Conservation (phyloP, 2,329 filamentous ascomycete species). For the Parasarocladium wereldwijsianum region DNA sequence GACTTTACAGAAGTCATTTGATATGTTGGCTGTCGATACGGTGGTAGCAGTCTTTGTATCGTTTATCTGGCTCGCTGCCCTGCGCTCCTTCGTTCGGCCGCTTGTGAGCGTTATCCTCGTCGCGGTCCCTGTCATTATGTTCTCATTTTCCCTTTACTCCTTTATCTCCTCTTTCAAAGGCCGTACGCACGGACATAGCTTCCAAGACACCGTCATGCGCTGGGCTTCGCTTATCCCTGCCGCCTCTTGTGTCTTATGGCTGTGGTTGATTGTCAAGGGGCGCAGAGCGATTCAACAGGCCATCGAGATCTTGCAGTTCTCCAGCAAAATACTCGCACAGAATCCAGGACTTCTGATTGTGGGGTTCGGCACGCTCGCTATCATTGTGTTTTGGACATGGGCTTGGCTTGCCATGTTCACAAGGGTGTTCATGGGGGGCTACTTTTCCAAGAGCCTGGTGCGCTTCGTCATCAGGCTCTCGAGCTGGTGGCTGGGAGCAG, state of each 20-base stretch:
- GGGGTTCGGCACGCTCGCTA: conserved; percentile 62
- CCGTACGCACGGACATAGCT: conserved; percentile 51
- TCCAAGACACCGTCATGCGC: conserved; percentile 85
- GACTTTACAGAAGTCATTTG: conserved; percentile 71
- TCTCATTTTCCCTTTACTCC: conserved; percentile 83
- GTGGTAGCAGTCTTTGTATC: conserved; percentile 80
- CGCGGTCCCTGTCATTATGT: conserved; percentile 71
- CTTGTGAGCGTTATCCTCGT: conserved; percentile 69
- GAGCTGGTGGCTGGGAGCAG: conserved; percentile 90
- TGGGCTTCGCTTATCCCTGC: conserved; percentile 71
- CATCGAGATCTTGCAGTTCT: conserved; percentile 82
- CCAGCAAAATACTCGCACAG: conserved; percentile 70
- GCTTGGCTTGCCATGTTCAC: conserved; percentile 95
- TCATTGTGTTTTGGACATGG: conserved; percentile 86
- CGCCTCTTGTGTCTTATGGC: conserved; percentile 60
- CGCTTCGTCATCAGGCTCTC: conserved; percentile 71
- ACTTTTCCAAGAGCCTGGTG: conserved; percentile 48
- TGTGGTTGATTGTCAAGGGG: conserved; percentile 68
- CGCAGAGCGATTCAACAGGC: conserved; percentile 71
- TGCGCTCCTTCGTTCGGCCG: conserved; percentile 78
- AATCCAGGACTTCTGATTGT: conserved; percentile 72
- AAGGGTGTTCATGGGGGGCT: conserved; percentile 83
- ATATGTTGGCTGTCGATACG: conserved; percentile 82
- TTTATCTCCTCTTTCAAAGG: conserved; percentile 82
- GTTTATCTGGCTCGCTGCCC: conserved; percentile 74